Conservation (phyloP, 176 grass and related monocot genomes). For the Themeda triandra region DNA sequence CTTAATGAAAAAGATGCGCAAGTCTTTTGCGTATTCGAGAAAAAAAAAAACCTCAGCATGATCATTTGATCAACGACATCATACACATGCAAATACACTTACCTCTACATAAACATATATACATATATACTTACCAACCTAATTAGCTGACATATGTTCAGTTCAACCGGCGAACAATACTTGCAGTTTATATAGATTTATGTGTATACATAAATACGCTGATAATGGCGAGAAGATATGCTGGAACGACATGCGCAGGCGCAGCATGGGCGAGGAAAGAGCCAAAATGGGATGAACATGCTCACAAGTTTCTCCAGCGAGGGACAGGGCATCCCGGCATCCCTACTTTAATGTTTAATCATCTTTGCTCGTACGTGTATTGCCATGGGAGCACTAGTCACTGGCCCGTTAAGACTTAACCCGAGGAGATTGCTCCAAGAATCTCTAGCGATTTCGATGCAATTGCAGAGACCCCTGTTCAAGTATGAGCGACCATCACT, state of each 20-base stretch:
- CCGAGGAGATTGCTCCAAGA: neutral
- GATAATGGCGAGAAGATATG: neutral
- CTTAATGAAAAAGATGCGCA: too few relatives aligned
- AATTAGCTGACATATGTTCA: neutral
- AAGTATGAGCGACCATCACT: neutral
- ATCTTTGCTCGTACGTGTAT: neutral
- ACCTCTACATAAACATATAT: neutral
- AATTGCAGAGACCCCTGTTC: neutral
- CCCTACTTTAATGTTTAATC: neutral
- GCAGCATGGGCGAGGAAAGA: neutral
- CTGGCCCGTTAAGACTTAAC: neutral
- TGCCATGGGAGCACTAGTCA: neutral
- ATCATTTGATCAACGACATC: neutral
- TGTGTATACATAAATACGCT: neutral
- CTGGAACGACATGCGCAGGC: neutral
- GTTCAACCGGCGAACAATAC: neutral
- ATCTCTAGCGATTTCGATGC: too few relatives aligned
- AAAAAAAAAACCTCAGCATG: too few relatives aligned
- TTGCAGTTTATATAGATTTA: neutral
- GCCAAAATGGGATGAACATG: too few relatives aligned
- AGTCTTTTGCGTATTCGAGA: too few relatives aligned
- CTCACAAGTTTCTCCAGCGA: too few relatives aligned
- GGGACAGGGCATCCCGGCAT: too few relatives aligned
- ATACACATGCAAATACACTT: neutral
- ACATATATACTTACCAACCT: neutral